Evolutionary conservation across 1,139 yeast genomes (phyloP), one percentile per base, ranked within the genome.

Genomic region (Suhomyces taliae): DNA sequence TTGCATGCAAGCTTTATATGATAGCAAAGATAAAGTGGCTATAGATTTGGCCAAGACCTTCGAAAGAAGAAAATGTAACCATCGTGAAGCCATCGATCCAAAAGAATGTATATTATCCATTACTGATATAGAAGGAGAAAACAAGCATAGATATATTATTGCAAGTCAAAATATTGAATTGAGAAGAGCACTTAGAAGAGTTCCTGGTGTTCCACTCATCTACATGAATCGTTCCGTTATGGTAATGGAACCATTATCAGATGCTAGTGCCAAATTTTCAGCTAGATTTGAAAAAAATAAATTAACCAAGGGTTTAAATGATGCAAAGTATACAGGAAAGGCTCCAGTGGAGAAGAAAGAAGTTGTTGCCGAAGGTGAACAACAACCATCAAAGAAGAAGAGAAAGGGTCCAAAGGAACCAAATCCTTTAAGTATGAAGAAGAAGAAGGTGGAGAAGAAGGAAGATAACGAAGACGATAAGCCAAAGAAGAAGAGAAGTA

Each of bases 171-270:
- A 87, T 58, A 78, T 79, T 38, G 77, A 80, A 29, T 73, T 91
- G 47, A 78, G 99, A 54, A 78, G 81, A 48, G 70, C 72, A 43
- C 72, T 93, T 53, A 78, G 98, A 54, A 72, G 72, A 33, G 75
- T 90, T 12, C 96, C 99, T 0, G 99, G 97, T 9, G 87, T 90
- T 3, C 99, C 99, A 0, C 67, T 93, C 54, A 72, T 91, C 8
- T 90, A 87, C 64, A 83, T 93, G 81, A 86, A 87, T 61, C 77
- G 97, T 53, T 83, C 96, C 1, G 99, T 95, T 24, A 88, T 93
- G 93, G 85, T 93, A 39, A 85, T 93, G 95, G 99, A 93, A 66
- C 97, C 97, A 11, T 72, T 91, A 55, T 87, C 96, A 43, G 80
- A 79, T 39, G 87, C 87, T 9, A 86, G 95, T 40, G 75, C 78